These are phyloP conservation scores for Aquilaria malaccensis DNA, from an alignment of 345 rosid genomes.

Conservation along the genomic window DNA sequence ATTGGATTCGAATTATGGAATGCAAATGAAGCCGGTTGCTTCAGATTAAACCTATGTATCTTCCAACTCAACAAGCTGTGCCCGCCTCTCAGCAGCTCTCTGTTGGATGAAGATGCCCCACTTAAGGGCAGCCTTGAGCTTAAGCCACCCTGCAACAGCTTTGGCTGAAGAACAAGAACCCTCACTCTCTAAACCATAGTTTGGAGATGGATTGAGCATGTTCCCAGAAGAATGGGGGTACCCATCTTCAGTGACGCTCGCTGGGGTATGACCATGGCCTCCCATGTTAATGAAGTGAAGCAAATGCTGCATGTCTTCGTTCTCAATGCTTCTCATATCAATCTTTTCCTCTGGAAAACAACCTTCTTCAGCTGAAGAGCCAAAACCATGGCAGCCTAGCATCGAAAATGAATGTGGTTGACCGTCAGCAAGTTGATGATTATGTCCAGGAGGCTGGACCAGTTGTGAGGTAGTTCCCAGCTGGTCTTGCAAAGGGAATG, in stretches of 20 bases:
- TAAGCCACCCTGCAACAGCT: conserved; percentile 95
- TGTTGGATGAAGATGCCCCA: conserved; percentile 93
- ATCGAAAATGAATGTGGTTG: conserved; percentile 9
- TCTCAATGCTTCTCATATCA: conserved; percentile 77
- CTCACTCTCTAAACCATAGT: too few species aligned
- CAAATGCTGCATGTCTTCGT: conserved; percentile 89
- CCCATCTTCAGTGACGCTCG: conserved; percentile 37
- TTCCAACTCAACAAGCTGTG: conserved; percentile 78
- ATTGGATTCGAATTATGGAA: too few species aligned
- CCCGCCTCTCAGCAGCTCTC: conserved; percentile 92
- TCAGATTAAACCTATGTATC: conserved; percentile 2
- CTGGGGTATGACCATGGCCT: conserved; percentile 20
- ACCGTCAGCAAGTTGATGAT: conserved; percentile 21
- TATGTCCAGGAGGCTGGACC: too few species aligned
- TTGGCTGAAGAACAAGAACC: conserved; percentile 26
- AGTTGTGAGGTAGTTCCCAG: too few species aligned
- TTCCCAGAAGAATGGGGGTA: not conserved
- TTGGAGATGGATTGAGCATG: conserved; percentile 30
- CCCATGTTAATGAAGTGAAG: conserved; percentile 70
- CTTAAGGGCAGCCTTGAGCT: conserved; percentile 95
- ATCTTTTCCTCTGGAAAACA: conserved; percentile 60
- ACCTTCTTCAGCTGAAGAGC: too few species aligned
- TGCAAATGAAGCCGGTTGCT: too few species aligned
- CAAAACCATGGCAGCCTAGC: too few species aligned
- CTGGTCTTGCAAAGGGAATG: too few species aligned